Conservation (phyloP, 2,329 filamentous ascomycete species). For the Graphium sp. region DNA sequence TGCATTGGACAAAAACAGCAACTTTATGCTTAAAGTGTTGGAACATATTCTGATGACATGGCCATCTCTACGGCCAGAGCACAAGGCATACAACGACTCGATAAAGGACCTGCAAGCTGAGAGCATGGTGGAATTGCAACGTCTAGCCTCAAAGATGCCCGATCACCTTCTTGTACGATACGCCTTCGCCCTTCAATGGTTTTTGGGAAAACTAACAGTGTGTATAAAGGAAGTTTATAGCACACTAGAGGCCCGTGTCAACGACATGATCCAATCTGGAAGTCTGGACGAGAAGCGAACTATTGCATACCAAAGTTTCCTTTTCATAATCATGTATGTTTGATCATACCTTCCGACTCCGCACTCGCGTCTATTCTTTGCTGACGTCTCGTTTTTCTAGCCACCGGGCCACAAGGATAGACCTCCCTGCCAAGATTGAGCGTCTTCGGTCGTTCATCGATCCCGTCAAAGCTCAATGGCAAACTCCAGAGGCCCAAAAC, state of each 20-base stretch:
- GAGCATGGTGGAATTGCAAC: constrained; percentile 74
- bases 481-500: constrained; percentile 47
- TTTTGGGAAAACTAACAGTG: constrained; percentile 7
- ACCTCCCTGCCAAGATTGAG: constrained; percentile 50
- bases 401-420: constrained; percentile 65
- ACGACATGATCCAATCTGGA: constrained; percentile 59
- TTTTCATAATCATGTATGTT: constrained; percentile 75
- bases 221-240: constrained; percentile 62
- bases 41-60: constrained; percentile 81
- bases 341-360: no score
- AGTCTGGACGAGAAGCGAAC: constrained; percentile 67
- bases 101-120: constrained; percentile 78
- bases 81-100: constrained; percentile 65
- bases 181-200: not conserved
- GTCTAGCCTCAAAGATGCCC: constrained; percentile 78
- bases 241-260: constrained; percentile 67
- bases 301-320: constrained; percentile 73
- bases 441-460: constrained; percentile 63
- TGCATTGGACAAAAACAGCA: constrained; percentile 58
- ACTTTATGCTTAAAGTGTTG: constrained; percentile 75
- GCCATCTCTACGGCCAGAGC: constrained; percentile 54
- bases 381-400: constrained; percentile 20
- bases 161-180: constrained; percentile 60
- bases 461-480: constrained; percentile 73
- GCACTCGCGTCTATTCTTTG: no score